Percentiles rank a stretch among this genome's conserved stretches.
Evolutionary conservation across 495 filamentous ascomycete species (phyloP).

Genomic region (Talaromyces wortmannii): DNA sequence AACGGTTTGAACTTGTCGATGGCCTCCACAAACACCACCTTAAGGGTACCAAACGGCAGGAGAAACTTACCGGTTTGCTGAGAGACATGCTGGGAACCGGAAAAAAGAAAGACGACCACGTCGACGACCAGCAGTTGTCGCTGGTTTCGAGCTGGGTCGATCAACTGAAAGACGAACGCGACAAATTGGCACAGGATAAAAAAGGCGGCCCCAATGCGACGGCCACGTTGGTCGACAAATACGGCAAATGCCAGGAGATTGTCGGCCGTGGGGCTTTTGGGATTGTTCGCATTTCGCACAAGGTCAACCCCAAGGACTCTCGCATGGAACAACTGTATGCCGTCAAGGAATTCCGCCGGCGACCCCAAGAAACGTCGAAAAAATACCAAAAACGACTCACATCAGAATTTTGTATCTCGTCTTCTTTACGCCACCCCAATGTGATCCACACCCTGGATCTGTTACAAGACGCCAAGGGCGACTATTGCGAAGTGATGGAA

Average conservation of each 20-base stretch:
- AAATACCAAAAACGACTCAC: conserved; percentile 98
- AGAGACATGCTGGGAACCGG: conserved; percentile 72
- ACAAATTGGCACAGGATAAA: conserved; percentile 67
- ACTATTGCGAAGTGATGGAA: conserved; percentile 99
- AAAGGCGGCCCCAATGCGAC: conserved; percentile 70
- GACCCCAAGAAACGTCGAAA: conserved; percentile 88
- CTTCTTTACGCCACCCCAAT: conserved; percentile 91
- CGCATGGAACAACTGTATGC: conserved; percentile 87
- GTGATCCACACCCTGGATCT: conserved; percentile 98
- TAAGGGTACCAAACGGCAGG: conserved; percentile 80
- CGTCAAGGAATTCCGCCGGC: conserved; percentile 94
- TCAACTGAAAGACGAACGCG: conserved; percentile 82
- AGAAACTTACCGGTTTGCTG: conserved; percentile 91
- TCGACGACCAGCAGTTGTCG: conserved; percentile 73
- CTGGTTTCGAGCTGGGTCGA: conserved; percentile 96
- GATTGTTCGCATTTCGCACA: conserved; percentile 97
- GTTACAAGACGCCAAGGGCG: conserved; percentile 90
- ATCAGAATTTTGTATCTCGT: conserved; percentile 99
- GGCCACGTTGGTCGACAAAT: conserved; percentile 88
- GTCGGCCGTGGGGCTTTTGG: conserved; percentile 97
- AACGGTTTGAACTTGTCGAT: conserved; percentile 56
- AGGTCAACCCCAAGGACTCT: conserved; percentile 74
- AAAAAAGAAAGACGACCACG: conserved; percentile 60
- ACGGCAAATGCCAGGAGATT: conserved; percentile 97
- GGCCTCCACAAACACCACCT: conserved; percentile 82